A percentile compares a stretch with the other conserved stretches of the same genome.
phyloP scores from a whole-genome alignment of 2,329 filamentous ascomycete genomes.

The Metarhizium guizhouense region DNA sequence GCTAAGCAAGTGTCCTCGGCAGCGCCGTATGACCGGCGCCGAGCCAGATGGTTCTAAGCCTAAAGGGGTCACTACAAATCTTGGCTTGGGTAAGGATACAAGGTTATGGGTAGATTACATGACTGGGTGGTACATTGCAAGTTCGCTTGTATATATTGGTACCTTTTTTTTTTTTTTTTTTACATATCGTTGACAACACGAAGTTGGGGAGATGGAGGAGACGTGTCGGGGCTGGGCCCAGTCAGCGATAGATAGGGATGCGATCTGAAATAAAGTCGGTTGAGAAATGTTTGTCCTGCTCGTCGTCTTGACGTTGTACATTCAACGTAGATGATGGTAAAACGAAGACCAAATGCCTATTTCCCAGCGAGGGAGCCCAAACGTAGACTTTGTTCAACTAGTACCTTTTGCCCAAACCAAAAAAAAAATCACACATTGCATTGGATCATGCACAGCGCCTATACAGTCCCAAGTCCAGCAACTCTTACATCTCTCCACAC shows the following conservation, averaged over 20 bases:
- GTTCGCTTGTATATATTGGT: neutral
- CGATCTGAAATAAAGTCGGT: neutral
- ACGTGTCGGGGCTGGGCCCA: neutral
- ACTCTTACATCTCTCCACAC: slow-evolving; percentile 80
- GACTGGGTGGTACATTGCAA: neutral
- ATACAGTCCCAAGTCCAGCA: neutral
- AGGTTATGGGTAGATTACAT: neutral
- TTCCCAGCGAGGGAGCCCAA: too few relatives aligned
- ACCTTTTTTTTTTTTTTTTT: neutral
- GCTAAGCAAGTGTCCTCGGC: neutral
- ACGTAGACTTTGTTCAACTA: too few relatives aligned
- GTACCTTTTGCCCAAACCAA: too few relatives aligned
- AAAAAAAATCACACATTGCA: too few relatives aligned
- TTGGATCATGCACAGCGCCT: neutral
- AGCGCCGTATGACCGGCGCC: neutral
- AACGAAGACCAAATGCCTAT: too few relatives aligned
- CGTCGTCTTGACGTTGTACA: too few relatives aligned
- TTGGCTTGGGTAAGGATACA: neutral
- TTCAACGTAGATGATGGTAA: too few relatives aligned
- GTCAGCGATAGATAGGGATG: neutral
- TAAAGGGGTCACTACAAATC: neutral
- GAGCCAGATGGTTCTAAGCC: neutral
- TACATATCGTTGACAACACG: neutral
- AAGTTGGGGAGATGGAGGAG: neutral
- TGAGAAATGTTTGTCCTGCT: neutral